These are phyloP conservation scores for Ceratocystis destructans DNA, from an alignment of 2,329 filamentous ascomycete species.

Conservation along the genomic window DNA sequence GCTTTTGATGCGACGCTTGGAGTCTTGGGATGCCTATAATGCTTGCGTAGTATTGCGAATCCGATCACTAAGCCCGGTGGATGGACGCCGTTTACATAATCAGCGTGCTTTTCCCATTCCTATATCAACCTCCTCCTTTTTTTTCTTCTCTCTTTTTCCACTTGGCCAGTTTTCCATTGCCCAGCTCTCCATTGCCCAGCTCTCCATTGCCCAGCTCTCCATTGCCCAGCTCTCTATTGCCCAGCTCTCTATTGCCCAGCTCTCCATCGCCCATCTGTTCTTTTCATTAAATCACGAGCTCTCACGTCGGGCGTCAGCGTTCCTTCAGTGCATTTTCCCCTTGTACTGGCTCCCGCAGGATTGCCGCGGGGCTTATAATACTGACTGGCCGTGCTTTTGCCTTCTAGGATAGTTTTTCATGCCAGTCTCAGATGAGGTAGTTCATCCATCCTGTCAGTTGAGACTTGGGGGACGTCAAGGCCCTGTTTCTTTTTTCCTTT, in stretches of 20 bases:
- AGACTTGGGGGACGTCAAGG: neutral
- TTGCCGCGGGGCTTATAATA: constrained; percentile 4
- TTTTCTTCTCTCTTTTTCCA: neutral
- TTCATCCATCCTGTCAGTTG: neutral
- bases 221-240: neutral
- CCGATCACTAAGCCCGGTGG: no score
- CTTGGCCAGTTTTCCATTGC: neutral
- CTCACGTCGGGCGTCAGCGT: neutral
- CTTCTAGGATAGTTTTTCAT: neutral
- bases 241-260: no score
- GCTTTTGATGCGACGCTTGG: no score
- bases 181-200: no score
- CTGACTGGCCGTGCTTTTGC: neutral
- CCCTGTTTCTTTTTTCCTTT: neutral
- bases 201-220: no score
- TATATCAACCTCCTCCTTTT: neutral
- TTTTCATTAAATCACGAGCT: neutral
- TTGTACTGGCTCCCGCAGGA: neutral
- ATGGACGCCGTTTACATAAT: no score
- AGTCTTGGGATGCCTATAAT: no score
- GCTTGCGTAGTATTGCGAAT: no score
- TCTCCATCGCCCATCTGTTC: neutral
- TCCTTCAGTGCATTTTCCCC: neutral
- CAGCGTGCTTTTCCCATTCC: no score
- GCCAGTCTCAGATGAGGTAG: neutral